A percentile compares a stretch with the other conserved stretches of the same genome.
Conservation (phyloP, 306 rosid genomes). For the Quillaja saponaria region DNA sequence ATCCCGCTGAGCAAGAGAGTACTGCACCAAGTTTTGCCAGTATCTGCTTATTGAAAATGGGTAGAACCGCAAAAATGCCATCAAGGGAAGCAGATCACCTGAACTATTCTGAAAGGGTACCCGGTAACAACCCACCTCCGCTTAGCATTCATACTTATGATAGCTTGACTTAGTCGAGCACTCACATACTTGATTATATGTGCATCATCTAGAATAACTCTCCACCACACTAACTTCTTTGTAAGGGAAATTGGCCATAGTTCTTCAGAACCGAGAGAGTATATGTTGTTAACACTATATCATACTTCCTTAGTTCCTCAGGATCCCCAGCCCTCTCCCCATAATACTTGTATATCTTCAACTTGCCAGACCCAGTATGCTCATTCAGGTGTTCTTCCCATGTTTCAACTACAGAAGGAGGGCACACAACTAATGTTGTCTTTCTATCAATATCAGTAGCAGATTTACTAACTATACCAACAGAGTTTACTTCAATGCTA, state of each 20-base stretch:
- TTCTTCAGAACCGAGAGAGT: conserved; percentile 45
- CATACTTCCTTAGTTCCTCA: conserved; percentile 57
- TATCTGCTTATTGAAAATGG: conserved; percentile 67
- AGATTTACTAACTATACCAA: conserved; percentile 13
- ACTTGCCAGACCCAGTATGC: conserved; percentile 51
- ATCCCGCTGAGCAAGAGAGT: conserved; percentile 54
- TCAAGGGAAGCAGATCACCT: conserved; percentile 70
- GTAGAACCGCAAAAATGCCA: conserved; percentile 70
- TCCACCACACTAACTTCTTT: conserved; percentile 62
- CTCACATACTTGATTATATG: conserved; percentile 65
- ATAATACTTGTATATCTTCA: conserved; percentile 69
- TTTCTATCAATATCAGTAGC: conserved; percentile 19
- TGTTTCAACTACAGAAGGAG: conserved; percentile 72
- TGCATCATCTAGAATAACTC: conserved; percentile 78
- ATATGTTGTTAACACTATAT: conserved; percentile 77
- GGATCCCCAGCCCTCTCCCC: conserved; percentile 54
- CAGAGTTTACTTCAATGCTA: conserved; percentile 15
- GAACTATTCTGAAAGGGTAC: conserved; percentile 76
- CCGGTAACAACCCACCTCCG: conserved; percentile 83
- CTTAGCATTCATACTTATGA: conserved; percentile 44
- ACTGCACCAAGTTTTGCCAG: conserved; percentile 77
- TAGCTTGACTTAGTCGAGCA: conserved; percentile 56
- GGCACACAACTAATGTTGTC: conserved; percentile 71
- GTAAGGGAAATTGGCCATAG: conserved; percentile 26
- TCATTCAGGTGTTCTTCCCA: conserved; percentile 69